A percentile compares a stretch with the other conserved stretches of the same genome.
phyloP scores from a whole-genome alignment of 305 asterid species.

The Lippia alba region DNA sequence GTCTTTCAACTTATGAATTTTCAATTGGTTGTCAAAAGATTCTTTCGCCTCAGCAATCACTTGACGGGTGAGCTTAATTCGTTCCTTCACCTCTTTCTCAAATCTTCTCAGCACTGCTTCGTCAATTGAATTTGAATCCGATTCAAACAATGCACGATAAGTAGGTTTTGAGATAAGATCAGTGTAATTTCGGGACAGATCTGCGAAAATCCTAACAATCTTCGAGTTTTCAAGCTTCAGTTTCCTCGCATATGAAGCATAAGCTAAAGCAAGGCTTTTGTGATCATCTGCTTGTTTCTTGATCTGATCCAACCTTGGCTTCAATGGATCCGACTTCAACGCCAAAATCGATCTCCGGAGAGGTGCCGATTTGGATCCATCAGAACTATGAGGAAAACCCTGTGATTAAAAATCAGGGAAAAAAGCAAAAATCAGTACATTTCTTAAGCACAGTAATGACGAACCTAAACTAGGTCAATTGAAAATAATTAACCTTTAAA shows the following conservation, averaged over 20 bases:
- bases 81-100: slow-evolving; percentile 83
- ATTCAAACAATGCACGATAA: slow-evolving; percentile 54
- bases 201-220: slow-evolving; percentile 72
- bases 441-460: slow-evolving; percentile 13
- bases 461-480: slow-evolving; percentile 12
- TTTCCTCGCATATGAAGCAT: slow-evolving; percentile 66
- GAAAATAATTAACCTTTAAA: slow-evolving; percentile 6
- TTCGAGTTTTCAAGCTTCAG: slow-evolving; percentile 77
- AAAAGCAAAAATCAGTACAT: slow-evolving; percentile 25
- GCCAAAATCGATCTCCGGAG: slow-evolving; percentile 55
- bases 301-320: slow-evolving; percentile 68
- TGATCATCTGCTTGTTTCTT: slow-evolving; percentile 74
- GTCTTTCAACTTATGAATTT: slow-evolving; percentile 82
- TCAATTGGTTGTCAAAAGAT: slow-evolving; percentile 76
- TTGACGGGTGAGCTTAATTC: slow-evolving; percentile 73
- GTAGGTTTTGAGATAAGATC: slow-evolving; percentile 61
- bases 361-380: slow-evolving; percentile 37
- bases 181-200: slow-evolving; percentile 68
- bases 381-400: slow-evolving; percentile 45
- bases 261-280: slow-evolving; percentile 53
- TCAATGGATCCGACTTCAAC: slow-evolving; percentile 56
- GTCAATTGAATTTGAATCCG: slow-evolving; percentile 58
- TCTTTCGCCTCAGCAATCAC: slow-evolving; percentile 82
- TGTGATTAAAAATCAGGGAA: slow-evolving; percentile 30
- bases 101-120: slow-evolving; percentile 61